Conservation (phyloP, 805 yeast genomes). For the Candida krabiensis region DNA sequence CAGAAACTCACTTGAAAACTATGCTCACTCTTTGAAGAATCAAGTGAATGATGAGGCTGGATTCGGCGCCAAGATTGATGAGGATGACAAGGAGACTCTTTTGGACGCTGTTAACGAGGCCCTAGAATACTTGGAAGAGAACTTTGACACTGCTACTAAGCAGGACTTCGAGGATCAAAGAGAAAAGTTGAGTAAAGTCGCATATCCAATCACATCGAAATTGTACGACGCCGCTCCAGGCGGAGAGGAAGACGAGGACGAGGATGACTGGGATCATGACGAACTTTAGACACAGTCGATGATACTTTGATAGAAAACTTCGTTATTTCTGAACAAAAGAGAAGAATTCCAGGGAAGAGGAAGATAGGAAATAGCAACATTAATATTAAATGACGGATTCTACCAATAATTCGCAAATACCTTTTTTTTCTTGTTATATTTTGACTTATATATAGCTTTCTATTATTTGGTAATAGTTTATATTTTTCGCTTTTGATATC, state of each 20-base stretch:
- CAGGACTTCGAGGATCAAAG: constrained; percentile 94
- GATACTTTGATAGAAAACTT: no score
- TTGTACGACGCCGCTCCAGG: constrained; percentile 55
- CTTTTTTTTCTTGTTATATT: constrained; percentile 4
- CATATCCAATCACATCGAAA: constrained; percentile 91
- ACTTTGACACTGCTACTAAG: constrained; percentile 76
- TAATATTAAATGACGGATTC: no score
- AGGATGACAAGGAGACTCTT: constrained; percentile 88
- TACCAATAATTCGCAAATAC: no score
- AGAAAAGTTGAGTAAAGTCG: constrained; percentile 75
- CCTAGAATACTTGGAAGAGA: constrained; percentile 65
- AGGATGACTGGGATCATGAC: constrained; percentile 65
- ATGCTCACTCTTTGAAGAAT: constrained; percentile 79
- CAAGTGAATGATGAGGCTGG: constrained; percentile 52
- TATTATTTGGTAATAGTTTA: background rate
- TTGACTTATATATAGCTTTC: constrained; percentile 8
- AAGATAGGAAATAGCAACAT: no score
- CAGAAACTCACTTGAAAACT: constrained; percentile 84
- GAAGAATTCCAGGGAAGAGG: background rate
- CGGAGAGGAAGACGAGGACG: constrained; percentile 48
- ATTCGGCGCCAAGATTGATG: constrained; percentile 77
- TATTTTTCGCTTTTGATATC: no score
- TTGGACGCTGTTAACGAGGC: constrained; percentile 86
- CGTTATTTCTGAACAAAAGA: background rate
- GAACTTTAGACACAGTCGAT: no score